Evolutionary conservation across 768 basidiomycete species (phyloP), one percentile per base, ranked within the genome.

Genomic region (Termitomyces bulborhizus): DNA sequence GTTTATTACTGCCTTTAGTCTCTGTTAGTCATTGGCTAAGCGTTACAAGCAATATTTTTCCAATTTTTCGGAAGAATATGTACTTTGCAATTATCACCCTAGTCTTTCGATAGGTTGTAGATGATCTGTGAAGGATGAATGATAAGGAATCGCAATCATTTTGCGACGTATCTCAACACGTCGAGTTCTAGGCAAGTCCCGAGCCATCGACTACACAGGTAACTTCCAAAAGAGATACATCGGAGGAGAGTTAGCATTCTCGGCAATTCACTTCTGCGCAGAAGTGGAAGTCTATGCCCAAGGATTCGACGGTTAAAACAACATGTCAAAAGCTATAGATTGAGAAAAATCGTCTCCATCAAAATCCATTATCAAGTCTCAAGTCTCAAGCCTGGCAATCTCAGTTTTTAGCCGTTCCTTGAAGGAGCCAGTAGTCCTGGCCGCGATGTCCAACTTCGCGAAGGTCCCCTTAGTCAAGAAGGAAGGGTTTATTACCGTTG

Each of bases 401-500:
- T 74, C 71, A 6, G 63, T 65, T 45, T 60, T 71, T 37, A 76
- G 54, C 18, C 75, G 67, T 11, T 75, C 66, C 49, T 63, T 71
- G 15, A 71, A 64, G 52, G 63, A 4, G 60, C 55, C 60, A 13
- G 59, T 57, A 3, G 57, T 54, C 31, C 62, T 60, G 8, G 65
- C 67, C 5, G 66, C 69, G 3, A 80, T 68, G 31, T 69, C 66
- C 21, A 88, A 60, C 40, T 69, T 72, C 1, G 76, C 81, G 47
- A 82, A 88, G 26, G 72, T 75, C 24, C 78, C 76, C 65, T 87
- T 89, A 16, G 74, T 73, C 54, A 94, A 70, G 62, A 81, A 85
- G 0, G 90, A 90, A 0, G 97, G 94, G 65, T 99, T 99, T 60
- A 98, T 69, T n/a, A 87, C 80, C 3, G 79, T 73, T 2, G 89